Conservation (phyloP, 2,329 filamentous ascomycete genomes). For the Microdochium bolleyi region DNA sequence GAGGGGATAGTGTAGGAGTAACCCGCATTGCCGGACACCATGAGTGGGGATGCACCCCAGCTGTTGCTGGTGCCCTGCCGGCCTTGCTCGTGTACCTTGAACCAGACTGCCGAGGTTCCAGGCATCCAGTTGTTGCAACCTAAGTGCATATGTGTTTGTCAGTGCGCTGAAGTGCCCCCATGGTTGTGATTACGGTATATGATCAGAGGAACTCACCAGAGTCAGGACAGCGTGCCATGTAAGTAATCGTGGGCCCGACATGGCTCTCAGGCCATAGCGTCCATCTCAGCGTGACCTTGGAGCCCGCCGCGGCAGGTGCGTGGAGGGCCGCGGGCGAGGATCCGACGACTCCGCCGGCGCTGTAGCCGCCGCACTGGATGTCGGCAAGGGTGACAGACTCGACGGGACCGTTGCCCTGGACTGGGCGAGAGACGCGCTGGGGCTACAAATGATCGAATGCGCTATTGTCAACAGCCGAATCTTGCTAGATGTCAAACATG, state of each 20-base stretch:
- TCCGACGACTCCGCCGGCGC: constrained; percentile 36
- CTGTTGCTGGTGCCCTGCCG: constrained; percentile 24
- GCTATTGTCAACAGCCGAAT: neutral
- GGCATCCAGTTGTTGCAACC: constrained; percentile 13
- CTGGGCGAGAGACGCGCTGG: constrained; percentile 45
- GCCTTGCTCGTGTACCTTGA: neutral
- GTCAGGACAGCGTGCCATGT: constrained; percentile 51
- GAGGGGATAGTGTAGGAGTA: constrained; percentile 44
- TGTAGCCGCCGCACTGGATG: constrained; percentile 47
- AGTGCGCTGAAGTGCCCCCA: neutral
- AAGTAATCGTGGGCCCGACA: constrained; percentile 47
- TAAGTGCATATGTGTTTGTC: neutral
- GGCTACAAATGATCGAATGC: constrained; percentile 15
- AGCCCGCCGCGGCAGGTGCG: constrained; percentile 44
- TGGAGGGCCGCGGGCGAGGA: constrained; percentile 44
- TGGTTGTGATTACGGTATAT: neutral
- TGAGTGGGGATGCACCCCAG: constrained; percentile 38
- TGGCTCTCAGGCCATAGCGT: constrained; percentile 43
- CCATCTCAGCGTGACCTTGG: constrained; percentile 45
- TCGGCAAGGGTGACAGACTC: constrained; percentile 43
- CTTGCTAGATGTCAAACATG: neutral
- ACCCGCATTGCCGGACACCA: constrained; percentile 30
- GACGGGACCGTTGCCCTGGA: constrained; percentile 51
- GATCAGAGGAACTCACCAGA: constrained; percentile 21
- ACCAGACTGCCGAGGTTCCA: constrained; percentile 2